These are phyloP conservation scores for Schizochytrium sp. DNA, from an alignment of 108 stramenopile species.

Conservation along the genomic window DNA sequence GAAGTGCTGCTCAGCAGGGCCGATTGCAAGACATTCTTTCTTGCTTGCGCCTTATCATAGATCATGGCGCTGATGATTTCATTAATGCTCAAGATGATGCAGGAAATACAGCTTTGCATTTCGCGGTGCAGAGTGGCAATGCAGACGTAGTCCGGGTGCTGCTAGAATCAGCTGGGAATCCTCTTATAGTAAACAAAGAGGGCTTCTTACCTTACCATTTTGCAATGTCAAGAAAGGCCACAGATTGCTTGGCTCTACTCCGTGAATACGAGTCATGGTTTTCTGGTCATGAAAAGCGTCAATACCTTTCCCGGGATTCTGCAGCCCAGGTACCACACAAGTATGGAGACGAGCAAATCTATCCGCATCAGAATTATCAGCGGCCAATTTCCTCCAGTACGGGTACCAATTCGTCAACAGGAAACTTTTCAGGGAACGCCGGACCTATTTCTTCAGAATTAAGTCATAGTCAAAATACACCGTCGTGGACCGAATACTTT, in stretches of 20 bases:
- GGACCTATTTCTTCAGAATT: background rate
- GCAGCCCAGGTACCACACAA: background rate
- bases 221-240: background rate
- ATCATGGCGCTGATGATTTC: constrained; percentile 52
- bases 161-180: constrained; percentile 42
- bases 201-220: constrained; percentile 22
- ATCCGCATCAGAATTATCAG: background rate
- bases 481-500: background rate
- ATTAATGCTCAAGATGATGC: constrained; percentile 19
- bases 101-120: constrained; percentile 54
- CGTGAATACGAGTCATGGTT: constrained; percentile 53
- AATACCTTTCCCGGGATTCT: background rate
- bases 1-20: background rate
- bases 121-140: constrained; percentile 31
- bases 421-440: background rate
- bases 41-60: constrained; percentile 9
- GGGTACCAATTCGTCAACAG: too few species aligned
- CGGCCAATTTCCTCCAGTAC: background rate
- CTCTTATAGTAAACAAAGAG: background rate
- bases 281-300: constrained; percentile 40
- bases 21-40: background rate
- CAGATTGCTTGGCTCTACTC: background rate
- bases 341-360: background rate
- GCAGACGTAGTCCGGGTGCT: constrained; percentile 1
- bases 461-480: background rate